Base-by-base conservation (phyloP, 768 basidiomycete genomes). In the Mycena sanguinolenta region DNA sequence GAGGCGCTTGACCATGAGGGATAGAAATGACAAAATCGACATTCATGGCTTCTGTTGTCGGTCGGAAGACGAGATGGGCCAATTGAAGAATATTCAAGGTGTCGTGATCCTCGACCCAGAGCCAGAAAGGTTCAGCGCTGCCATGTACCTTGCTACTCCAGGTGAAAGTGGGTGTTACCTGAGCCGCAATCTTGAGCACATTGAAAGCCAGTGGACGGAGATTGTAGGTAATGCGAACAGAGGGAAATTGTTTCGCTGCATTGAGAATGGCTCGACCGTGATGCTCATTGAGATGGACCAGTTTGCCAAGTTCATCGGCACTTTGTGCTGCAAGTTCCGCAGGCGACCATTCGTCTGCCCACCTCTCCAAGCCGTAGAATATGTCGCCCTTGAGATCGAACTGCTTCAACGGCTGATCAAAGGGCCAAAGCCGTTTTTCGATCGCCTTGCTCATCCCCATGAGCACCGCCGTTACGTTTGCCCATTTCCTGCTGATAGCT, bases 341-440 rank as follows among this genome's bases (percentile, higher is more conserved):
- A 17, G 95, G 86, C 2, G 92, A 83, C 77, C 91, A 89, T 58
- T 98, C 95, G 77, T 93, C 94, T 19, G 92, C 94, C 86, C 92
- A 96, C 69, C 85, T 86, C 74, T 92, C 86, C 30, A 99, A 84
- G 64, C 89, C 92, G 81, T 94, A 89, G 58, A 98, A 77, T 10
- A 95, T 88, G 50, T 97, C 95, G 30, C 82, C 79, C 72, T 92
- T 94, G 25, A 99, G 87, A 36, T 86, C 81, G 75, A 93, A 94
- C 76, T 98, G 96, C 72, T 84, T 89, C 36, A 99, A 82, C 4
- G 96, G 97, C 67, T 99, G 94, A 53, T 96, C 93, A 78, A 92
- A 98, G 2, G 97, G 95, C 98, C 98, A 99, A 75, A 98, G 82
- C 28, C 95, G 89, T 77, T 93, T 93, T 79, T 97, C 95, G 63